Conservation (phyloP, 208 protist genomes). For the Wallacemonas rigidus region DNA sequence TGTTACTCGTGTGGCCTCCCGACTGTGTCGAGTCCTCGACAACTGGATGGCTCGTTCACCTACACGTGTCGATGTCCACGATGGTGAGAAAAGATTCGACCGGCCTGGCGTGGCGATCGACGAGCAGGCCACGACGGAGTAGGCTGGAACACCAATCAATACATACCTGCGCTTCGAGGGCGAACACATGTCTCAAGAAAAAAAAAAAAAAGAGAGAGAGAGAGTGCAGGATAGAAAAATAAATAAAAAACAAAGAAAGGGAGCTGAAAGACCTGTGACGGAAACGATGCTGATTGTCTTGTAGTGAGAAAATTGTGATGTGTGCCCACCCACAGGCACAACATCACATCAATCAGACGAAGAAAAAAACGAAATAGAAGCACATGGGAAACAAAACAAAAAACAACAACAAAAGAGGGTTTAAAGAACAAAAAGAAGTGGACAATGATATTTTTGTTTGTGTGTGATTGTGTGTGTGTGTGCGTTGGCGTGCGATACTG, state of each 20-base stretch:
- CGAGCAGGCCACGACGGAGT: too few species aligned
- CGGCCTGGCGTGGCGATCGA: too few species aligned
- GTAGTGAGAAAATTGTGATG: background rate
- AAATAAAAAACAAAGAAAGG: background rate
- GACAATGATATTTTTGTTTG: background rate
- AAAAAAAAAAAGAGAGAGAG: constrained; percentile 10
- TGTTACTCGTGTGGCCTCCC: background rate
- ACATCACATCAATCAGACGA: background rate
- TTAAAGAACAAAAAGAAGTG: constrained; percentile 1
- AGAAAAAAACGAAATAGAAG: constrained; percentile 4
- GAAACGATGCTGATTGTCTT: too few species aligned
- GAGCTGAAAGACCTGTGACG: background rate
- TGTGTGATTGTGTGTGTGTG: too few species aligned
- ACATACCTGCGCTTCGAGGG: too few species aligned
- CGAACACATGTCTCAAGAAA: background rate
- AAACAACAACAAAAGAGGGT: background rate
- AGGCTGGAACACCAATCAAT: too few species aligned
- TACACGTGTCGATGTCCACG: too few species aligned
- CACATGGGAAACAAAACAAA: background rate
- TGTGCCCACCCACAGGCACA: background rate
- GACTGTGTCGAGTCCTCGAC: too few species aligned
- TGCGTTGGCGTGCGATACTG: too few species aligned
- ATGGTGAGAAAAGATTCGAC: too few species aligned
- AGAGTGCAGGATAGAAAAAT: background rate
- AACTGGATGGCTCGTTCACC: too few species aligned